phyloP scores from a whole-genome alignment of 2,329 filamentous ascomycete species.

The Thelonectria discophora region DNA sequence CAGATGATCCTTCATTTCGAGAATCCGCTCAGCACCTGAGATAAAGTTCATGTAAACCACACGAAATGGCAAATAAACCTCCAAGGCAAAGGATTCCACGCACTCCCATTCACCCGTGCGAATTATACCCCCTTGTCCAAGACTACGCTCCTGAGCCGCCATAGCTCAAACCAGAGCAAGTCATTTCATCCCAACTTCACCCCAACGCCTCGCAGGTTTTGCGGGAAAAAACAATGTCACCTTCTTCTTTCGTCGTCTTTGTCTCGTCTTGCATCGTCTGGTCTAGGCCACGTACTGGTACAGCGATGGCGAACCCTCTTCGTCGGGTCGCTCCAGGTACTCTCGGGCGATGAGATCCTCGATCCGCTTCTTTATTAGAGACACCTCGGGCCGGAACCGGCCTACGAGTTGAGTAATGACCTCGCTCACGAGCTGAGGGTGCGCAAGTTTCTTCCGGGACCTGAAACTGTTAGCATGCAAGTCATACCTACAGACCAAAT shows the following conservation, averaged over 20 bases:
- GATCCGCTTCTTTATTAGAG: constrained; percentile 82
- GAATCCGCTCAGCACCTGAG: no score
- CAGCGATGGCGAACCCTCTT: constrained; percentile 69
- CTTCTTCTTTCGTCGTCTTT: constrained; percentile 20
- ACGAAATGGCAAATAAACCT: constrained; percentile 8
- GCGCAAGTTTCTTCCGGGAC: constrained; percentile 76
- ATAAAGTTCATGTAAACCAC: neutral
- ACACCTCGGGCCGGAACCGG: constrained; percentile 79
- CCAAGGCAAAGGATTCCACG: neutral
- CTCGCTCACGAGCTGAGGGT: constrained; percentile 75
- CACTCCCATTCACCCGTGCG: neutral
- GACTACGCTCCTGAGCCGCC: constrained; percentile 16
- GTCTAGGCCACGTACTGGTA: constrained; percentile 76
- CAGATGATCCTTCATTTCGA: neutral
- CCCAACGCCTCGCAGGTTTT: constrained; percentile 36
- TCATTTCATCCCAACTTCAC: constrained; percentile 23
- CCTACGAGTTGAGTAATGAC: constrained; percentile 73
- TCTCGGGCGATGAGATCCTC: constrained; percentile 80
- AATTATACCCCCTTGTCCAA: constrained; percentile 33
- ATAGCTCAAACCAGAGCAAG: constrained; percentile 30
- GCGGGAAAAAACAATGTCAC: neutral
- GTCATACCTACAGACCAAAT: neutral
- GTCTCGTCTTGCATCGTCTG: neutral
- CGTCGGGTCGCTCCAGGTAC: constrained; percentile 76
- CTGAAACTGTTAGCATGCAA: constrained; percentile 51